Base-by-base conservation (phyloP, 768 basidiomycete species). In the Rubroboletus pulcherrimus region DNA sequence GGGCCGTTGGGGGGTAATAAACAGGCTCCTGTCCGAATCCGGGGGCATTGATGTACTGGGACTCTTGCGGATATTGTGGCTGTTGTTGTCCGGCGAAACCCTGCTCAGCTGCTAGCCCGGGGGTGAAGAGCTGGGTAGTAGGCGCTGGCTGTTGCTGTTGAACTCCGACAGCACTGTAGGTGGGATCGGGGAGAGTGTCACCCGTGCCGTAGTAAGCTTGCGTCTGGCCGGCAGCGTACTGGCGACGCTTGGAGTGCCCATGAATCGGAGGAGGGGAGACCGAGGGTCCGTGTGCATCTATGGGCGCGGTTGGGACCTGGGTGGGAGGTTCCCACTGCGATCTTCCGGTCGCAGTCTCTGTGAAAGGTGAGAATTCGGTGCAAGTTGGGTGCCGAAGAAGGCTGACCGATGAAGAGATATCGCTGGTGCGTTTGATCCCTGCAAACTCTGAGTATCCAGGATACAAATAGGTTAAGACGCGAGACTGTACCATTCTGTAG, bases 141-240 rank as follows among this genome's bases (percentile, higher is more conserved):
- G 73, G 19, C 64, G 75, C 55, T 59, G 78, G 71, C 51, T 76
- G 80, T 46, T 46, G 45, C 19, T 46, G 40, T 11, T 48, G 68
- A 11, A 75, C 69, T 17, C 67, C 77, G 30, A 56, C 51, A 7
- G 72, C 69, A 29, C 72, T 67, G 53, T 81, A 81, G 30, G 68
- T 63, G 11, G 82, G 78, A 47, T 83, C 77, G 11, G 68, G 82
- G 40, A 76, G 60, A 35, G 72, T 61, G 4, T 74, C 74, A 29
- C 78, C 77, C 11, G 74, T 67, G 35, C 84, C 82, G 61, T 92
- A 92, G 70, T 94, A 94, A 3, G 82, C 92, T 66, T 93, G 91
- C 1, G 93, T 93, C 73, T 97, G 94, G 11, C 91, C 94, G 4
- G 91, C 85, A 47, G 95, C 95, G 70, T 98, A 98, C 71, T 96